Conservation (phyloP, 2,329 filamentous ascomycete species). For the Chaetomiaceae sp. region DNA sequence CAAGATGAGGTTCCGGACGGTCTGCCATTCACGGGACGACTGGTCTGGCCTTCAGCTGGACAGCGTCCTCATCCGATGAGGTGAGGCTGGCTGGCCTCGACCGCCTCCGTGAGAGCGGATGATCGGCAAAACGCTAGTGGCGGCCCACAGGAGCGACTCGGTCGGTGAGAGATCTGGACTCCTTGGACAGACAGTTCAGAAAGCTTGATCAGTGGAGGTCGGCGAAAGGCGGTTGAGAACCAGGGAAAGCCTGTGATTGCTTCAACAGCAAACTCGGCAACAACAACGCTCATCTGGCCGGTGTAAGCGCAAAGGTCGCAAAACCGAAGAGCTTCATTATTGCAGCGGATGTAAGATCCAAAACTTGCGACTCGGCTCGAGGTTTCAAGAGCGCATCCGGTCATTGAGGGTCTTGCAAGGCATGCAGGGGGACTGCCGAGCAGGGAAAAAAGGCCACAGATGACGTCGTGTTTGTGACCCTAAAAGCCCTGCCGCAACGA, state of each 20-base stretch:
- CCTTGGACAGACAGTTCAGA: not conserved
- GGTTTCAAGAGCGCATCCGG: not conserved
- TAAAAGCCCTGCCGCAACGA: not conserved
- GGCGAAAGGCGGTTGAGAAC: no score
- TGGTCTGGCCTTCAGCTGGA: not conserved
- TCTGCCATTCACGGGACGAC: not conserved
- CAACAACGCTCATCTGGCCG: no score
- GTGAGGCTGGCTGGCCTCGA: not conserved
- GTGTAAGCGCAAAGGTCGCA: no score
- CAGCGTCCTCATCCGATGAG: not conserved
- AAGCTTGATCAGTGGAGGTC: slow-evolving; percentile 10
- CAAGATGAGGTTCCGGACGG: not conserved
- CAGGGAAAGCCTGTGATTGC: not conserved
- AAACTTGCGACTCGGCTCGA: not conserved
- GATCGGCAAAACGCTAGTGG: not conserved
- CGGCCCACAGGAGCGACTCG: not conserved
- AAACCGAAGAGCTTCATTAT: no score
- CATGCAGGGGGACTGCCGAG: not conserved
- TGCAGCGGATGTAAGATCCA: not conserved
- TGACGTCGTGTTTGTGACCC: not conserved
- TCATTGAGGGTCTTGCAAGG: not conserved
- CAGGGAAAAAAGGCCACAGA: not conserved
- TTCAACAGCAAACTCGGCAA: no score
- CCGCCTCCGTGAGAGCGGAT: not conserved
- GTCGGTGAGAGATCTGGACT: slow-evolving; percentile 1